phyloP scores from a whole-genome alignment of 495 filamentous ascomycete genomes.

The Tuber magnatum region DNA sequence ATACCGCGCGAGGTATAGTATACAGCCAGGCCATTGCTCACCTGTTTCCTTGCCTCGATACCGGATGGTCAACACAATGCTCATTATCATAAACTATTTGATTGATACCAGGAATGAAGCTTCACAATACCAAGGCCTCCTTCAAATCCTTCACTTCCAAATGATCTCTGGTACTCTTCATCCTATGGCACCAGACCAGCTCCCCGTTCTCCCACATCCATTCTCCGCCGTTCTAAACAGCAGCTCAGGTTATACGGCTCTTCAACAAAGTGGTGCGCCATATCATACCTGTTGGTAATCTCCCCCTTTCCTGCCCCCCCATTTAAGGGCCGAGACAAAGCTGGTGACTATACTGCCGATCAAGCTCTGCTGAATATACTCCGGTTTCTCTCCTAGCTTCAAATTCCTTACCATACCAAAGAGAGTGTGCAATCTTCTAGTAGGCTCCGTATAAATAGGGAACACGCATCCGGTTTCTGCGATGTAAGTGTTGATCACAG shows the following conservation, averaged over 20 bases:
- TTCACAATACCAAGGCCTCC: slow-evolving; percentile 6
- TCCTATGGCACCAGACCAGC: slow-evolving; percentile 73
- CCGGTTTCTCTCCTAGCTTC: slow-evolving; percentile 55
- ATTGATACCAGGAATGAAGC: not conserved
- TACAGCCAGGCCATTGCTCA: not conserved
- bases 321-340: slow-evolving; percentile 53
- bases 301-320: slow-evolving; percentile 57
- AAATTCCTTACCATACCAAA: slow-evolving; percentile 65
- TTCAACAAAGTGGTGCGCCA: not conserved
- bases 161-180: slow-evolving; percentile 73
- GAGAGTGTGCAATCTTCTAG: slow-evolving; percentile 57
- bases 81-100: not conserved
- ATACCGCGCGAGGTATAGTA: not conserved
- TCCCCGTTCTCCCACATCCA: slow-evolving; percentile 60
- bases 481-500: slow-evolving; percentile 63
- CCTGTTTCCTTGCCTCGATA: not conserved
- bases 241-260: slow-evolving; percentile 27
- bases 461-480: slow-evolving; percentile 59
- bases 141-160: slow-evolving; percentile 57
- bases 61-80: not conserved
- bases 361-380: slow-evolving; percentile 56
- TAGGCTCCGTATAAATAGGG: slow-evolving; percentile 76
- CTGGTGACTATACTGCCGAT: slow-evolving; percentile 45
- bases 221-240: slow-evolving; percentile 64
- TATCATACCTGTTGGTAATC: slow-evolving; percentile 45